Base-by-base conservation (phyloP, 2,329 filamentous ascomycete genomes). In the Venturia effusa region DNA sequence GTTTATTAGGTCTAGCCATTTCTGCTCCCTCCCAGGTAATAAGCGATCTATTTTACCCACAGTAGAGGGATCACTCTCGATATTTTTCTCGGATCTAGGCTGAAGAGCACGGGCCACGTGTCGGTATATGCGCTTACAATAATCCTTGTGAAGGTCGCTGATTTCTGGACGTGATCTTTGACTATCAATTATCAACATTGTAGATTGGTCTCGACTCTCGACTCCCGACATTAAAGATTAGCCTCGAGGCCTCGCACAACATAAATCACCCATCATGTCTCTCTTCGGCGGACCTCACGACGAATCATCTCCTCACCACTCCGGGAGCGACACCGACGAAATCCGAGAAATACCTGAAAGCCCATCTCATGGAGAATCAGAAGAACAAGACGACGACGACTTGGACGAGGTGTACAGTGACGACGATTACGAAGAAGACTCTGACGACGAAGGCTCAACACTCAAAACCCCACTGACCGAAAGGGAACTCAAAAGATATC, bases 201-300 rank as follows among this genome's bases (percentile, higher is more conserved):
- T n/a, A n/a, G n/a, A n/a, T n/a, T n/a, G n/a, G n/a, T n/a, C n/a
- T n/a, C n/a, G n/a, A n/a, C n/a, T n/a, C n/a, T n/a, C 45, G 15
- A 48, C 22, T 27, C 37, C 15, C 34, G 6, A 11, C 15, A 11
- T 39, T 8, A 2, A 4, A 39, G 2, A 4, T 11, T 2, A 39
- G 24, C 22, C 22, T 13, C 22, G 15, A 51, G 27, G 37, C 37
- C 5, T 37, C 34, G 11, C 34, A 48, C 43, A 48, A 24, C n/a
- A 48, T 1, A 11, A 68, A 68, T 34, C 55, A 1, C 37, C 24
- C 30, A 24, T 13, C 22, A 60, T 60, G 59, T 60, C 59, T 3
- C 32, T 60, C 32, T 60, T 60, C 40, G 59, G 59, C 32, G n/a
- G 17, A 27, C 3, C 34, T 32, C n/a, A 27, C 22, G 27, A 27